Evolutionary conservation across 495 filamentous ascomycete species (phyloP).

Genomic region (Collariella sp.): DNA sequence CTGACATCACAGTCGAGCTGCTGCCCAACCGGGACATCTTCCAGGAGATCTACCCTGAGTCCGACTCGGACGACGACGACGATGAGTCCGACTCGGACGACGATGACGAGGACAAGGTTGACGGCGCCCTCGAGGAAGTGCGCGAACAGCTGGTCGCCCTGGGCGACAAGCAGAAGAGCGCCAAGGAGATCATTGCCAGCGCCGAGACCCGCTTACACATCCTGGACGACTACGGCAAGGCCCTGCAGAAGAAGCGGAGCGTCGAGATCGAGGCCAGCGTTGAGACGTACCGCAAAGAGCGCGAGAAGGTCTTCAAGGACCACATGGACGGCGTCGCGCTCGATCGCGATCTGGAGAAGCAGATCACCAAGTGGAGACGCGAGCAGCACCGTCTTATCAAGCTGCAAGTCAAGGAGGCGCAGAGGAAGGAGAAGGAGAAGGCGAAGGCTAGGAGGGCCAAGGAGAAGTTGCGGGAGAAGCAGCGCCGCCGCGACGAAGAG

Average conservation of each 20-base stretch:
- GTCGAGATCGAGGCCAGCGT: conserved; percentile 30
- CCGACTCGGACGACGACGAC: conserved; percentile 33
- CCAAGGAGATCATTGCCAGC: conserved; percentile 28
- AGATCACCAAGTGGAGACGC: conserved; percentile 28
- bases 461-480: conserved; percentile 32
- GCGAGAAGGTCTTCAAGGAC: conserved; percentile 38
- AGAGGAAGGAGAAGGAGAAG: conserved; percentile 30
- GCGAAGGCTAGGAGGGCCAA: conserved; percentile 31
- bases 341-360: conserved; percentile 29
- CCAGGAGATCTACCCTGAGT: conserved; percentile 47
- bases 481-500: conserved; percentile 35
- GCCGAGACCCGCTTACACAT: conserved; percentile 34
- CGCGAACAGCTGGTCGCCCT: conserved; percentile 21
- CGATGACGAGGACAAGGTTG: conserved; percentile 21
- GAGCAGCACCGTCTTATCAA: conserved; percentile 24
- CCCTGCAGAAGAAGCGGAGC: conserved; percentile 24
- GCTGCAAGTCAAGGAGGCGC: conserved; percentile 21
- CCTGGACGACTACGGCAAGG: conserved; percentile 38
- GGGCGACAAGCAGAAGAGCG: conserved; percentile 20
- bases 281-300: conserved; percentile 41
- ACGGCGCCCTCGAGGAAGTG: conserved; percentile 19
- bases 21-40: conserved; percentile 52
- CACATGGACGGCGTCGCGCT: conserved; percentile 27
- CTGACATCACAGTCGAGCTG: conserved; percentile 55
- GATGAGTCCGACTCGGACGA: conserved; percentile 29